Conservation (phyloP, 805 yeast genomes). For the Schizosaccharomyces lindneri region DNA sequence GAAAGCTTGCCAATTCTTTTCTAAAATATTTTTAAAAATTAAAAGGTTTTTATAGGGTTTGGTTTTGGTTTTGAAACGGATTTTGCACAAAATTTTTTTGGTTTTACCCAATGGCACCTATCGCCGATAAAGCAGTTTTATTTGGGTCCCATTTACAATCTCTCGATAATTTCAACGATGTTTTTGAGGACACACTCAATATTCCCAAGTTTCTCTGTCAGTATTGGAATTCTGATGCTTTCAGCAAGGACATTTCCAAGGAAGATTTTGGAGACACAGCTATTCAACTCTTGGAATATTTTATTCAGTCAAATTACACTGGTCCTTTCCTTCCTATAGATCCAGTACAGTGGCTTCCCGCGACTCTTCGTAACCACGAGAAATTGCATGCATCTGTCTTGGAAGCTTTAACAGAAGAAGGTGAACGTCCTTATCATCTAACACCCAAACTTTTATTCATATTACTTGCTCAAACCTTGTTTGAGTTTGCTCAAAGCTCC, state of each 20-base stretch:
- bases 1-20: too few species aligned
- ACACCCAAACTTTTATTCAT: not conserved
- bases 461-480: not conserved
- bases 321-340: conserved; percentile 1
- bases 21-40: too few species aligned
- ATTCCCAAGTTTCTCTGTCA: not conserved
- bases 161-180: not conserved
- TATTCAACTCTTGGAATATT: not conserved
- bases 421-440: conserved; percentile 1
- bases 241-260: not conserved
- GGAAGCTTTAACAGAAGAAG: not conserved
- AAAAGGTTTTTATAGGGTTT: too few species aligned
- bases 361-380: not conserved
- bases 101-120: too few species aligned
- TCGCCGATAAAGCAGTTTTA: not conserved
- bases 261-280: not conserved
- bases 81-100: too few species aligned
- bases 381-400: not conserved
- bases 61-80: too few species aligned
- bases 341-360: not conserved
- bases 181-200: not conserved
- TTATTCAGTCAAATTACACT: conserved; percentile 1
- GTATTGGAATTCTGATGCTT: not conserved
- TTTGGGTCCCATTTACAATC: not conserved
- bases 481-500: not conserved